Evolutionary conservation across 257 asterid species (phyloP), one percentile per base, ranked within the genome.

Genomic region (Paulownia fortunei): DNA sequence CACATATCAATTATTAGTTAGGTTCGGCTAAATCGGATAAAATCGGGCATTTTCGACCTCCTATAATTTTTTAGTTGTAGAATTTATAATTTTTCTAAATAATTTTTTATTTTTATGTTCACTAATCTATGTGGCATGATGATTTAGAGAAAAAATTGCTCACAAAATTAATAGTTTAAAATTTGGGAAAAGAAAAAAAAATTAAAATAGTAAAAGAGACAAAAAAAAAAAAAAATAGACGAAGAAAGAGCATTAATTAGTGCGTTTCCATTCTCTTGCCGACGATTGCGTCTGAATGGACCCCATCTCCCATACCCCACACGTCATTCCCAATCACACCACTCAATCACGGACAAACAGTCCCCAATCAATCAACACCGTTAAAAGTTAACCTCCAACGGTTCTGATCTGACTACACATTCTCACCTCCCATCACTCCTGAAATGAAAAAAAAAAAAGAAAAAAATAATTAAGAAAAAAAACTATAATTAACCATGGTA

Each of bases 251-350:
- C 36, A 19, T 23, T 44, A 18, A 60, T 59, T 59, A 74, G 79
- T 60, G 79, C 69, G 23, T 59, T 9, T 9, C 27, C 23, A 59
- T 71, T 37, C n/a, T 12, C 7, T 56, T 41, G 79, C 74, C 69
- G 69, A 79, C 73, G 74, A 63, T 72, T 72, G 79, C 60, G 70
- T 8, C 60, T 46, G 9, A 32, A 7, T 55, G 72, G 78, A 27
- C 2, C 74, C 69, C 82, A 24, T 15, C 27, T 3, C 36, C 16
- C 54, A 54, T 27, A 37, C 52, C 77, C 79, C 78, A 69, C 78
- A 42, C 78, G 68, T 49, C 63, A 49, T 76, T 75, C 52, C 36
- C 79, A 49, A 67, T 56, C n/a, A 62, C 49, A 8, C 68, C 77
- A 61, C 52, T 2, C 76, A 65, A 68, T 69, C 81, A 76, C 65